Conservation (phyloP, 352 stramenopile genomes). For the Globisporangium acanthophoron region DNA sequence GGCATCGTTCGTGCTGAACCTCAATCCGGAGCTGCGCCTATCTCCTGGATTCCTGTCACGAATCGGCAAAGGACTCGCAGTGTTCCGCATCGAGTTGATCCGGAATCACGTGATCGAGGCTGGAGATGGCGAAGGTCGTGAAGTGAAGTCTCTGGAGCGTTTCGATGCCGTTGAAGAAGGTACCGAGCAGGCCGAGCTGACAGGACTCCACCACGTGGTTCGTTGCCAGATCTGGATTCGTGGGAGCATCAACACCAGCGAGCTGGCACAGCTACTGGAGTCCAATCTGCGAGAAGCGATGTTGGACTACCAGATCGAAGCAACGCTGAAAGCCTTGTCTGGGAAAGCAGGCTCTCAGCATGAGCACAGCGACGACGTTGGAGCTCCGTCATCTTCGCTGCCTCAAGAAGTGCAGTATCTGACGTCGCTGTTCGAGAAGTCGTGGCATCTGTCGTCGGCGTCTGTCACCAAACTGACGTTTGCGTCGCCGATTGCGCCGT, state of each 20-base stretch:
- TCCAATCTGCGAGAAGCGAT: constrained; percentile 70
- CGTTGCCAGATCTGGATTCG: constrained; percentile 72
- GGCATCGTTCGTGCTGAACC: constrained; percentile 69
- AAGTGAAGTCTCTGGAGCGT: constrained; percentile 12
- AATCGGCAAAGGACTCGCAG: constrained; percentile 70
- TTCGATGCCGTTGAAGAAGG: constrained; percentile 6
- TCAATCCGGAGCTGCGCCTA: constrained; percentile 78
- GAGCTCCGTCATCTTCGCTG: constrained; percentile 4
- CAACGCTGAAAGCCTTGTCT: constrained; percentile 25
- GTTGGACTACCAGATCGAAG: constrained; percentile 77
- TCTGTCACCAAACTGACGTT: constrained; percentile 51
- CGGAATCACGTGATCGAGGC: constrained; percentile 7
- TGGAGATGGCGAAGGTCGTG: neutral
- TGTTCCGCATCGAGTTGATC: constrained; percentile 60
- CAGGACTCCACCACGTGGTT: constrained; percentile 6
- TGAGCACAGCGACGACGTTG: neutral
- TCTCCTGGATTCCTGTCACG: constrained; percentile 67
- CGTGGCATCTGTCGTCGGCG: constrained; percentile 37
- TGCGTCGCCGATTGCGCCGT: constrained; percentile 39
- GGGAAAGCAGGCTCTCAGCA: neutral
- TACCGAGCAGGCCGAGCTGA: neutral
- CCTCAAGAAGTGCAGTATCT: constrained; percentile 27
- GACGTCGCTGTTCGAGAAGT: constrained; percentile 46
- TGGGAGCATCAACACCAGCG: constrained; percentile 44
- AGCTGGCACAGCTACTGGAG: constrained; percentile 61